Evolutionary conservation across 202 grass and related monocot species (phyloP).

Genomic region (Zizania palustris): DNA sequence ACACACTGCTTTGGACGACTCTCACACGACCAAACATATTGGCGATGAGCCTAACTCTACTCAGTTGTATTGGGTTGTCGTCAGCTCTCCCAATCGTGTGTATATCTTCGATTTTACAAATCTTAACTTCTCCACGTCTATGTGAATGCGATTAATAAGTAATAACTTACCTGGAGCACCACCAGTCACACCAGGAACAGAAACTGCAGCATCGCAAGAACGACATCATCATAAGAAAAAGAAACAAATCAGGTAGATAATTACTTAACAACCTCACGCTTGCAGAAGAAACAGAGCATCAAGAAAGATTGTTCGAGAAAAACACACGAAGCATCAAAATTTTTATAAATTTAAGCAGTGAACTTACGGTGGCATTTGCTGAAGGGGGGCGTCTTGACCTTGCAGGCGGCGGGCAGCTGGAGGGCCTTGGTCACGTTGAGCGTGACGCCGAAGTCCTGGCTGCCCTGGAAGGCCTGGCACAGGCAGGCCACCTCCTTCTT

Average conservation of each 20-base stretch:
- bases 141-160: too few relatives aligned
- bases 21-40: too few relatives aligned
- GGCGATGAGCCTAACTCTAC: too few relatives aligned
- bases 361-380: constrained; percentile 82
- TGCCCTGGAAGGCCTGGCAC: constrained; percentile 70
- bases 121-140: too few relatives aligned
- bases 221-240: neutral
- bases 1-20: too few relatives aligned
- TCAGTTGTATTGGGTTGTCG: too few relatives aligned
- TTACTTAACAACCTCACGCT: neutral
- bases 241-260: neutral
- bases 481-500: constrained; percentile 65
- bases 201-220: constrained; percentile 39
- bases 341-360: neutral
- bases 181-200: constrained; percentile 42
- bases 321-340: neutral
- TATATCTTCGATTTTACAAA: too few relatives aligned
- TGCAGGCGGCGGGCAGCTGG: constrained; percentile 72
- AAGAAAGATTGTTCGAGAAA: neutral
- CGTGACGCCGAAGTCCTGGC: constrained; percentile 53
- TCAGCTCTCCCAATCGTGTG: too few relatives aligned
- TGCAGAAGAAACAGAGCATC: neutral
- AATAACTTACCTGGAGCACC: constrained; percentile 58
- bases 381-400: constrained; percentile 76
- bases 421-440: constrained; percentile 90